A percentile compares a stretch with the other conserved stretches of the same genome.
Evolutionary conservation across 257 asterid species (phyloP).

Genomic region (Gentiana macrophylla): DNA sequence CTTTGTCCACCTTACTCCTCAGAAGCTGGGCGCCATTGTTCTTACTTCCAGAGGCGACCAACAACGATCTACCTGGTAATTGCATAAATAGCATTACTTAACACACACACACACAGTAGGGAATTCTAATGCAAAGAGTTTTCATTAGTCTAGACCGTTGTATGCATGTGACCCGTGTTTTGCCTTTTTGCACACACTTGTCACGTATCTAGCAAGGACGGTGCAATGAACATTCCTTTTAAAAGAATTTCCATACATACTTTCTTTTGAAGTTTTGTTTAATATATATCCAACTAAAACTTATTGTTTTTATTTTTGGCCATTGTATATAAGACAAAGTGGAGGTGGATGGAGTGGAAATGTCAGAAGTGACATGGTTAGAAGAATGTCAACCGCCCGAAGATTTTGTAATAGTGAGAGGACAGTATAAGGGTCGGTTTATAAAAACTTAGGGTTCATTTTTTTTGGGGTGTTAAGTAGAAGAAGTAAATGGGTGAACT

Average conservation of each 20-base stretch:
- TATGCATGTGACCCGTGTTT: too few relatives aligned
- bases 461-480: conserved; percentile 24
- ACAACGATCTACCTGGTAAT: conserved; percentile 73
- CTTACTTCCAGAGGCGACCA: conserved; percentile 65
- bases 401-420: conserved; percentile 82
- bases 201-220: too few relatives aligned
- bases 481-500: conserved; percentile 12
- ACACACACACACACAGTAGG: too few relatives aligned
- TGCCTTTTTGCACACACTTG: too few relatives aligned
- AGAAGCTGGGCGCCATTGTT: conserved; percentile 90
- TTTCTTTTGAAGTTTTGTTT: too few relatives aligned
- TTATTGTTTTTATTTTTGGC: too few relatives aligned
- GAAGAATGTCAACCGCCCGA: conserved; percentile 90
- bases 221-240: too few relatives aligned
- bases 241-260: too few relatives aligned
- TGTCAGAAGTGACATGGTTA: conserved; percentile 75
- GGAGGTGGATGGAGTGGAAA: conserved; percentile 62
- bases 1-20: conserved; percentile 95
- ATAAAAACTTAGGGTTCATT: conserved; percentile 38
- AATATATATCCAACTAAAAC: too few relatives aligned
- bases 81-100: background rate
- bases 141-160: too few relatives aligned
- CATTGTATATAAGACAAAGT: conserved; percentile 30
- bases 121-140: too few relatives aligned
- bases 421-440: conserved; percentile 82